Conservation (phyloP, 2,329 filamentous ascomycete genomes). For the Apiospora hydei region DNA sequence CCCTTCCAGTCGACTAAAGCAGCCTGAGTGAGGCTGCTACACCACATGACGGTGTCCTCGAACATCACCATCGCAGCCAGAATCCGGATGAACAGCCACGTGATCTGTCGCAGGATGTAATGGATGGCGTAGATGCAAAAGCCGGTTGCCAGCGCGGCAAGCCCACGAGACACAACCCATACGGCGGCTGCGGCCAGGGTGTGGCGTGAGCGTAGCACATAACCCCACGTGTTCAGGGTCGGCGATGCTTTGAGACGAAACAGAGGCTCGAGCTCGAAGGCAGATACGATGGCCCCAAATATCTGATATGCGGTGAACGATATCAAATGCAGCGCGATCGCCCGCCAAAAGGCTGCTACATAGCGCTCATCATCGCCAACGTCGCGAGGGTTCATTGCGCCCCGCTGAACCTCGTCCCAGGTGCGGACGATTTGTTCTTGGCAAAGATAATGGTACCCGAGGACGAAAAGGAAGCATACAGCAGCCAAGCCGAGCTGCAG, state of each 20-base stretch:
- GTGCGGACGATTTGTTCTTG: neutral
- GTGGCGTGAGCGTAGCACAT: neutral
- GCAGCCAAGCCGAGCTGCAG: conserved; percentile 7
- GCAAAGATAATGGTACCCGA: neutral
- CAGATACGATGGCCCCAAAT: neutral
- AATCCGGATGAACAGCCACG: neutral
- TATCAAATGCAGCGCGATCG: conserved; percentile 1
- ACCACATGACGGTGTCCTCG: neutral
- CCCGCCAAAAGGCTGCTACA: neutral
- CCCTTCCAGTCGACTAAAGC: neutral
- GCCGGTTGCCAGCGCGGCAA: neutral
- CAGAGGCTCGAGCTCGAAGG: neutral
- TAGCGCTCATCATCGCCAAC: neutral
- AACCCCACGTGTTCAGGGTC: neutral
- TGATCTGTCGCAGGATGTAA: neutral
- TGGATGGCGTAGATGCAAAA: conserved; percentile 1
- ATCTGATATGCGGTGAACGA: conserved; percentile 8
- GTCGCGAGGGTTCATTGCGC: neutral
- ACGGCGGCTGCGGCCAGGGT: no score
- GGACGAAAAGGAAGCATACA: neutral
- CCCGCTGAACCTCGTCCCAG: neutral
- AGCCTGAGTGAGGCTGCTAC: neutral
- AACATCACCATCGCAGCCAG: neutral
- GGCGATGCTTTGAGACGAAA: neutral
- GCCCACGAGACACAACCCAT: neutral